Evolutionary conservation across 257 asterid genomes (phyloP).

Genomic region (Fraxinus cuspidata): DNA sequence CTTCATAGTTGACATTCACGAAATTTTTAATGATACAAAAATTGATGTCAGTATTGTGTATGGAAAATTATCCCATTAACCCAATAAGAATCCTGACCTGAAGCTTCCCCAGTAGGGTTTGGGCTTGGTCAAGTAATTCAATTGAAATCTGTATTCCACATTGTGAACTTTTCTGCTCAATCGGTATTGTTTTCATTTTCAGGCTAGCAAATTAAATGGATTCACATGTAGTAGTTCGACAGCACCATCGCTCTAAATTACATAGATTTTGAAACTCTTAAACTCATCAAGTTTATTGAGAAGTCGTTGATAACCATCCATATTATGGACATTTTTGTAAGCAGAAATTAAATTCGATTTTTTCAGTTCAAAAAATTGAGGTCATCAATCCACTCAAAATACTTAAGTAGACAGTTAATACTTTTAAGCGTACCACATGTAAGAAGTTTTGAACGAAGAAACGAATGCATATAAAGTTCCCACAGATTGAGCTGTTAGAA

Average conservation of each 20-base stretch:
- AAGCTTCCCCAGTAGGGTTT: neutral
- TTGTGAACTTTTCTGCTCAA: neutral
- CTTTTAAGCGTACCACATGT: conserved; percentile 59
- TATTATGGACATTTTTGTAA: conserved; percentile 4
- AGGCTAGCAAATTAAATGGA: neutral
- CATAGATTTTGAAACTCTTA: conserved; percentile 7
- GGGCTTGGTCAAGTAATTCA: neutral
- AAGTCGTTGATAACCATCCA: neutral
- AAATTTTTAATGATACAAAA: conserved; percentile 2
- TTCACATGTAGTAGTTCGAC: neutral
- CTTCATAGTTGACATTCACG: neutral
- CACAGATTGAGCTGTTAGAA: conserved; percentile 62
- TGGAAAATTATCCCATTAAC: neutral
- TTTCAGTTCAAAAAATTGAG: neutral
- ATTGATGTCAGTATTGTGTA: neutral
- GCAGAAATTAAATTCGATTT: neutral
- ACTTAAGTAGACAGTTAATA: conserved; percentile 14
- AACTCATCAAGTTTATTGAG: neutral
- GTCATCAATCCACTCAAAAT: neutral
- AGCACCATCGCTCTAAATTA: neutral
- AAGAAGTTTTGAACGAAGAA: conserved; percentile 61
- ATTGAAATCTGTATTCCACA: conserved; percentile 1
- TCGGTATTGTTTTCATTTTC: neutral
- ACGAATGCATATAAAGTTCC: conserved; percentile 69
- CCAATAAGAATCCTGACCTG: neutral